phyloP scores from a whole-genome alignment of 495 filamentous ascomycete genomes.

The Annulohypoxylon nitens region DNA sequence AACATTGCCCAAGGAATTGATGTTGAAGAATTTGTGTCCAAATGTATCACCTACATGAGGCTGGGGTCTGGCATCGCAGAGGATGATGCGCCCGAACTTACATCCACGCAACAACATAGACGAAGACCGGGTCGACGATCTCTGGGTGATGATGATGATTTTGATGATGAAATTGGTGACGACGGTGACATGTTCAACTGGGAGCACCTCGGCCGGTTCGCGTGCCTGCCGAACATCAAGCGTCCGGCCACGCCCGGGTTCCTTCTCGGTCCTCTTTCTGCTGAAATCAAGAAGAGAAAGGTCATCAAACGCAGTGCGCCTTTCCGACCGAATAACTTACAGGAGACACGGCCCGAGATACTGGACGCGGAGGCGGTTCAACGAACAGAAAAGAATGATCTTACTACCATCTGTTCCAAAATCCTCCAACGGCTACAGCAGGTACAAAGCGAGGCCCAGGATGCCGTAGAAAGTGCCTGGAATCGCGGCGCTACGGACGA shows the following conservation, averaged over 20 bases:
- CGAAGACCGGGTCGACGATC: conserved; percentile 48
- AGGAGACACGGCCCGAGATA: conserved; percentile 79
- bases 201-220: conserved; percentile 82
- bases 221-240: conserved; percentile 76
- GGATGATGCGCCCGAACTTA: conserved; percentile 57
- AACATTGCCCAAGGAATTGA: conserved; percentile 80
- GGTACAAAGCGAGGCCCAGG: conserved; percentile 58
- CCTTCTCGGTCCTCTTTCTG: conserved; percentile 87
- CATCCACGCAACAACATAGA: conserved; percentile 61
- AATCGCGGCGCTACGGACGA: conserved; percentile 46
- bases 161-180: conserved; percentile 71
- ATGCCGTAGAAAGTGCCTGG: conserved; percentile 56
- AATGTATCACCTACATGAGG: conserved; percentile 90
- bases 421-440: conserved; percentile 65
- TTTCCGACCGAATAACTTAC: conserved; percentile 71
- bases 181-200: conserved; percentile 88
- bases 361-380: conserved; percentile 77
- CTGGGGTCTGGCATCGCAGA: conserved; percentile 63
- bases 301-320: conserved; percentile 73
- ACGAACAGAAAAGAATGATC: conserved; percentile 77
- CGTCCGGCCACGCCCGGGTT: conserved; percentile 86
- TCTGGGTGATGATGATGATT: conserved; percentile 55
- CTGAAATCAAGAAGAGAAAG: conserved; percentile 84
- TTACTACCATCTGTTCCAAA: conserved; percentile 75
- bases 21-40: conserved; percentile 92